Conservation (phyloP, 768 basidiomycete species). For the Lactifluus pinguis region DNA sequence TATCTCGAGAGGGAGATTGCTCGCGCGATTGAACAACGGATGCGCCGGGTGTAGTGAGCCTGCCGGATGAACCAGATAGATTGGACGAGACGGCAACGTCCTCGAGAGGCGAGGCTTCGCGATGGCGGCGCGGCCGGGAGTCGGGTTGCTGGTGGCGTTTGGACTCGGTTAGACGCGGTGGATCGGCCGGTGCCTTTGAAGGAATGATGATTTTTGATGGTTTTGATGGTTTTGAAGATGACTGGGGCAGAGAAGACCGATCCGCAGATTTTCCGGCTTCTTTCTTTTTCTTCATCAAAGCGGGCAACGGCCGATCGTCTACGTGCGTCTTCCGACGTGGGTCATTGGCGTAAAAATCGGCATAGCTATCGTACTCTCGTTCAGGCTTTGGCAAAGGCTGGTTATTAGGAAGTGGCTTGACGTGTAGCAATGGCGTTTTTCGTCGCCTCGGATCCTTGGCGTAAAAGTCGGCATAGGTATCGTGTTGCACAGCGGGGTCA, state of each 20-base stretch:
- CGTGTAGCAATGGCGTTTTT: neutral
- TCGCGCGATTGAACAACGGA: too few species aligned
- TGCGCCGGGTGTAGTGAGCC: too few species aligned
- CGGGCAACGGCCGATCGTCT: constrained; percentile 10
- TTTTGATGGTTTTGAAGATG: constrained; percentile 7
- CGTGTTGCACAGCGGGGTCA: constrained; percentile 1
- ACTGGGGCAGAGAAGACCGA: constrained; percentile 2
- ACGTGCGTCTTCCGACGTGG: constrained; percentile 7
- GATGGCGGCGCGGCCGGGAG: constrained; percentile 3
- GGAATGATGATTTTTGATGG: constrained; percentile 3
- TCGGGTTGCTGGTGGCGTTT: neutral
- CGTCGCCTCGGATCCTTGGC: constrained; percentile 13
- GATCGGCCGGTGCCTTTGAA: constrained; percentile 6
- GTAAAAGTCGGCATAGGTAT: constrained; percentile 16
- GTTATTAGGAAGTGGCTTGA: constrained; percentile 12
- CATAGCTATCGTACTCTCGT: constrained; percentile 12
- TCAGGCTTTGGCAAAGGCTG: constrained; percentile 10
- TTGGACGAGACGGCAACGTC: constrained; percentile 16
- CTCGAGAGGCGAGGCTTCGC: constrained; percentile 1
- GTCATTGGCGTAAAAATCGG: constrained; percentile 15
- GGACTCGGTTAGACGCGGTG: neutral
- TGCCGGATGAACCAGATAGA: neutral
- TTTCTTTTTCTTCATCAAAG: constrained; percentile 9
- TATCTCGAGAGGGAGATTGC: too few species aligned
- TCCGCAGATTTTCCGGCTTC: neutral